Conservation (phyloP, 176 grass and related monocot species). For the Alloteropsis semialata region DNA sequence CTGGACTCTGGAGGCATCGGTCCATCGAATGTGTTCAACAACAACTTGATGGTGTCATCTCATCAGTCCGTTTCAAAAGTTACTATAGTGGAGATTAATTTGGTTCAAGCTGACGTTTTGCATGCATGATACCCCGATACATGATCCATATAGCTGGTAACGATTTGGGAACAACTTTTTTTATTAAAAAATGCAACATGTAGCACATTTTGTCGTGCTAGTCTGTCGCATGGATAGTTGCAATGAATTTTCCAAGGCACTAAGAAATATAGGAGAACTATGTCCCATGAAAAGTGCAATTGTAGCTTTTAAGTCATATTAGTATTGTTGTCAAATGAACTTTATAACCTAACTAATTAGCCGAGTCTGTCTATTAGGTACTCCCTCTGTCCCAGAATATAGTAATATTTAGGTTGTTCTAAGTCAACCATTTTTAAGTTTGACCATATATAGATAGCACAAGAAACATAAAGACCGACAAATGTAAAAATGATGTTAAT, state of each 20-base stretch:
- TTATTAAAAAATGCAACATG: not conserved
- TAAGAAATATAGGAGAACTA: too few species aligned
- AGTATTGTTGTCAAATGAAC: too few species aligned
- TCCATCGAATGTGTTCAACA: not conserved
- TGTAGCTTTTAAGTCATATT: too few species aligned
- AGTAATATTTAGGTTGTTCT: too few species aligned
- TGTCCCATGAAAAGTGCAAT: too few species aligned
- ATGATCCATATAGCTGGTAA: not conserved
- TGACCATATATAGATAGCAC: too few species aligned
- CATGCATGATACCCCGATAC: not conserved
- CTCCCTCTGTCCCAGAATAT: too few species aligned
- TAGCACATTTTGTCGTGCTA: not conserved
- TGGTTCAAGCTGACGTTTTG: not conserved
- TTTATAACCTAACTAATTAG: too few species aligned
- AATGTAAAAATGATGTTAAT: too few species aligned
- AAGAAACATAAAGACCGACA: too few species aligned
- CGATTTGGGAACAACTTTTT: not conserved
- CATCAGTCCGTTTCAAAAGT: not conserved
- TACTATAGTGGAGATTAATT: not conserved
- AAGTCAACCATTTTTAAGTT: too few species aligned
- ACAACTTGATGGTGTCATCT: not conserved
- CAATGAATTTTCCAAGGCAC: not conserved
- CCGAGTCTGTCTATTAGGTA: too few species aligned
- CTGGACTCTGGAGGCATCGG: not conserved
- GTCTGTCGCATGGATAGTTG: not conserved